Conservation (phyloP, 2,329 filamentous ascomycete genomes). For the Albophoma yamanashiensis region DNA sequence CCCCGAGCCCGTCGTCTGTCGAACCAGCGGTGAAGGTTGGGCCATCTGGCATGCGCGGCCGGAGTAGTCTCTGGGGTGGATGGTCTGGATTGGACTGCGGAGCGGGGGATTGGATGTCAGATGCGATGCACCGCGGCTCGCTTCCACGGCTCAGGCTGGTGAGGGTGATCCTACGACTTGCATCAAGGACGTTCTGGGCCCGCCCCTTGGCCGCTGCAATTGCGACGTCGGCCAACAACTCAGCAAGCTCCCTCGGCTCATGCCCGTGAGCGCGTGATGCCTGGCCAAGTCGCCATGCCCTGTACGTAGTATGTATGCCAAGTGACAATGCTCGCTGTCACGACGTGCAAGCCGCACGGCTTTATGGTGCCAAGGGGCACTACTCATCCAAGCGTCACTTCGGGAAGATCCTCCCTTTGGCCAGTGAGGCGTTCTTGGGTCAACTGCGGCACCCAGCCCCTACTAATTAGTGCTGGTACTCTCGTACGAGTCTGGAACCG, state of each 20-base stretch:
- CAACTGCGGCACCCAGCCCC: background rate
- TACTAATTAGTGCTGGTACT: background rate
- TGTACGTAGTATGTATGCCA: background rate
- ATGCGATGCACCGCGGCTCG: background rate
- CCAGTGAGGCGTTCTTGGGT: background rate
- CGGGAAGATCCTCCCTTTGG: background rate
- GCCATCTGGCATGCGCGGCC: background rate
- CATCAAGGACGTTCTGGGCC: background rate
- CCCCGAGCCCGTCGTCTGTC: background rate
- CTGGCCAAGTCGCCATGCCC: background rate
- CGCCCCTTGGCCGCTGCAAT: background rate
- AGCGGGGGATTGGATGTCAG: background rate
- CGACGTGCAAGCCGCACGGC: background rate
- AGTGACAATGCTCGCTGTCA: background rate
- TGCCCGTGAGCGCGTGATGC: background rate
- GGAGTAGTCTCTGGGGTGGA: background rate
- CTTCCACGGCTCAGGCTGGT: background rate
- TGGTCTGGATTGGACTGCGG: background rate
- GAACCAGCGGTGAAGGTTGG: background rate
- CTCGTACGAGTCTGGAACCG: background rate
- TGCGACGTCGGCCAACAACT: background rate
- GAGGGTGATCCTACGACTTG: background rate
- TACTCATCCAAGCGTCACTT: background rate
- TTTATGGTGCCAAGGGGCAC: background rate
- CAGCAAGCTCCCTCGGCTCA: background rate